phyloP scores from a whole-genome alignment of 768 basidiomycete genomes.

The Dioszegia hungarica region DNA sequence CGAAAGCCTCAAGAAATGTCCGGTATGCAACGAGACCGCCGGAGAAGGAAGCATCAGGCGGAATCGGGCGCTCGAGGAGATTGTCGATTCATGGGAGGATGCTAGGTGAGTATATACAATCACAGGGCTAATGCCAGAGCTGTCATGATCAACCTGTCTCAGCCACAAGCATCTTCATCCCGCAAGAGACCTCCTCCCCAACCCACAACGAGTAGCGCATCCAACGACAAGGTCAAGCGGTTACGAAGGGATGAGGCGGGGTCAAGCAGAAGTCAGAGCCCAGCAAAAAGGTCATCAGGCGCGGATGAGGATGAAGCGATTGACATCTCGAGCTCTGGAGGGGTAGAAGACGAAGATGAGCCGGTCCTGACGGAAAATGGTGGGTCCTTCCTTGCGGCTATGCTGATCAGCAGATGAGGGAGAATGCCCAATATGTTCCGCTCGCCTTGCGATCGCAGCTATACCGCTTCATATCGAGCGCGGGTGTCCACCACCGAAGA shows the following conservation, averaged over 20 bases:
- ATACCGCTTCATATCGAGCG: slow-evolving; percentile 69
- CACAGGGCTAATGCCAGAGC: slow-evolving; percentile 8
- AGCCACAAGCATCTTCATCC: slow-evolving; percentile 1
- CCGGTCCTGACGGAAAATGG: slow-evolving; percentile 31
- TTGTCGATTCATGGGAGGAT: slow-evolving; percentile 64
- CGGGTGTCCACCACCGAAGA: slow-evolving; percentile 52
- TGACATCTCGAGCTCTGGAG: slow-evolving; percentile 5
- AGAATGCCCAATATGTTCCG: slow-evolving; percentile 62
- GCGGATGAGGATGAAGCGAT: slow-evolving; percentile 1
- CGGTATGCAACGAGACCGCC: slow-evolving; percentile 60
- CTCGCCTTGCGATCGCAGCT: slow-evolving; percentile 51
- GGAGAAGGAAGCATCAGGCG: slow-evolving; percentile 63
- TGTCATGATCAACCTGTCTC: slow-evolving; percentile 10
- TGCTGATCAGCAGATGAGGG: slow-evolving; percentile 43
- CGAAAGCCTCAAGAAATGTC: slow-evolving; percentile 63
- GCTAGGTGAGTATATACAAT: slow-evolving; percentile 56
- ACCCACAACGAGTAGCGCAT: background rate
- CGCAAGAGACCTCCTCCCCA: slow-evolving; percentile 1
- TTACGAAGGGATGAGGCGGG: background rate
- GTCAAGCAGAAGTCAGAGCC: slow-evolving; percentile 8
- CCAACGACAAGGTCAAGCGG: slow-evolving; percentile 10
- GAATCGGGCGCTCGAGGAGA: slow-evolving; percentile 67
- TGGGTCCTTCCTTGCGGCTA: background rate
- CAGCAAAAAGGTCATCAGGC: background rate
- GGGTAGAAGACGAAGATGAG: slow-evolving; percentile 14